Evolutionary conservation across 2,329 filamentous ascomycete species (phyloP).

Genomic region (Fulvia fulva): DNA sequence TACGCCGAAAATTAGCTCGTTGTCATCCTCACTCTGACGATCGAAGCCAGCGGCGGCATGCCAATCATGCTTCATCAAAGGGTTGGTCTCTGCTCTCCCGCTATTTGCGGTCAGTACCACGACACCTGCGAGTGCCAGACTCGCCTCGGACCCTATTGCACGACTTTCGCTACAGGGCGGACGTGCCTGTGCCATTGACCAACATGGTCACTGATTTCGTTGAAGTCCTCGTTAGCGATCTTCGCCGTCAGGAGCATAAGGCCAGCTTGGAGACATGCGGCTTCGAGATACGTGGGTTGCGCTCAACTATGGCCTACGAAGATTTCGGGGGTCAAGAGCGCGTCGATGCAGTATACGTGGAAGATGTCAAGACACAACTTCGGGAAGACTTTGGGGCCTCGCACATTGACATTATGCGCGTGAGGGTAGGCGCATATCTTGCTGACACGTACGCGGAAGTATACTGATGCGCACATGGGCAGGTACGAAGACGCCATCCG

Average conservation of each 20-base stretch:
- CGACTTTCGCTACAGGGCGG: conserved; percentile 6
- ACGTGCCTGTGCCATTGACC: background rate
- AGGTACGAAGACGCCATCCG: conserved; percentile 5
- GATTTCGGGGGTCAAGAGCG: background rate
- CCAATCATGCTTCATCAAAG: too few relatives aligned
- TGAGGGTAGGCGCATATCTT: background rate
- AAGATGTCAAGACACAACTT: conserved; percentile 2
- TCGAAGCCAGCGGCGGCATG: too few relatives aligned
- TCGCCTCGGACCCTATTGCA: too few relatives aligned
- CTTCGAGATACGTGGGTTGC: conserved; percentile 1
- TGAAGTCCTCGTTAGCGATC: background rate
- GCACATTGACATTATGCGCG: background rate
- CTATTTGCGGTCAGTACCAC: background rate
- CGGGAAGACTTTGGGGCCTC: background rate
- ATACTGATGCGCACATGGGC: background rate
- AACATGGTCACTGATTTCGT: conserved; percentile 3
- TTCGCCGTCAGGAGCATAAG: conserved; percentile 5
- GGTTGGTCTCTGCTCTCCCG: background rate
- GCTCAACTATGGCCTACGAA: conserved; percentile 4
- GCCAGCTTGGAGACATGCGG: background rate
- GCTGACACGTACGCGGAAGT: background rate
- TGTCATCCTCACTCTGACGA: too few relatives aligned
- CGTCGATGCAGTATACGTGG: background rate
- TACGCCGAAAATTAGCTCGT: too few relatives aligned
- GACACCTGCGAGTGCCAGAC: background rate